Evolutionary conservation across 2,329 filamentous ascomycete genomes (phyloP), one percentile per base, ranked within the genome.

Genomic region (Ophiostoma fasciatum): DNA sequence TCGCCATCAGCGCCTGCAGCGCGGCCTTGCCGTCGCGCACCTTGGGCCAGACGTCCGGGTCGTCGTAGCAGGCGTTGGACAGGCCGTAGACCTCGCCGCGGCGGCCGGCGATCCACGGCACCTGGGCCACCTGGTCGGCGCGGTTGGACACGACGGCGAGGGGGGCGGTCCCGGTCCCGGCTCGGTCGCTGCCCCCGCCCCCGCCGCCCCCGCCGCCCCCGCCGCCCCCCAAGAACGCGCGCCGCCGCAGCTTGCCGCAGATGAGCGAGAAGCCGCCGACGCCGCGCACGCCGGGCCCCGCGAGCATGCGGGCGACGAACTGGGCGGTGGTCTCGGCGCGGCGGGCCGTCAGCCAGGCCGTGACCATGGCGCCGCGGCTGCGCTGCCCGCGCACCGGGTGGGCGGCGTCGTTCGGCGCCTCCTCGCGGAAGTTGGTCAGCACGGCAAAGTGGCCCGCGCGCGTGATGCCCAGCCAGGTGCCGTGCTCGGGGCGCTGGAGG

Each of bases 241-340:
- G 40, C 31, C 52, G 55, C 33, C 58, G 52, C 46, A 80, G 56
- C 47, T 73, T 75, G 8, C 71, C 72, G 42, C 73, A 77, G n/a
- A 78, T 60, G 48, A 80, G 64, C 18, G 71, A 76, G 49, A 79
- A 79, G 1, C 75, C 74, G 7, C 75, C 75, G 13, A 78, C 70
- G 33, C 70, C 72, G 46, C 68, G 68, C 17, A 74, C 64, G 9
- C 68, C 62, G 17, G 60, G 59, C 20, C 63, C 63, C 28, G 62
- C 59, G 33, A 76, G 60, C 46, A 76, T 57, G 9, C 58, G 56
- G 36, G 62, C 49, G 13, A 74, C 67, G 45, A 71, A 73, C 4
- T 64, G 53, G 22, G 58, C 52, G 2, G 69, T 59, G 13, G 56
- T 54, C 47, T 69, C 62, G n/a, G 59, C 54, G 1, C 61, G 55